Evolutionary conservation across 352 stramenopile genomes (phyloP).

Genomic region (Bremia lactucae): DNA sequence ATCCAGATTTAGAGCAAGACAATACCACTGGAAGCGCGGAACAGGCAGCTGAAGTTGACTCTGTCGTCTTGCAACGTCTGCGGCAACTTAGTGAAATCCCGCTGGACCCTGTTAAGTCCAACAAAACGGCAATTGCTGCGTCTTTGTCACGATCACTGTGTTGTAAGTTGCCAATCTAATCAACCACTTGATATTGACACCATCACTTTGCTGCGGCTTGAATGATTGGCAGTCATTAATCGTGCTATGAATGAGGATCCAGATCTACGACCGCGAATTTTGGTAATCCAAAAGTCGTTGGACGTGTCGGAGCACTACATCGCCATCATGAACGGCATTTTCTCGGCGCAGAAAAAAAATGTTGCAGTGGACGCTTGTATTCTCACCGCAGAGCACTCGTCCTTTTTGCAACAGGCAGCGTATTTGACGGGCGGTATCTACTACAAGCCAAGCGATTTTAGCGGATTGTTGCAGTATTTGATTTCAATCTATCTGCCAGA

Average conservation of each 20-base stretch:
- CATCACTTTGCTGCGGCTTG: background rate
- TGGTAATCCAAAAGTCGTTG: slow-evolving; percentile 74
- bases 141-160: slow-evolving; percentile 71
- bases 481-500: slow-evolving; percentile 82
- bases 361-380: slow-evolving; percentile 79
- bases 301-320: slow-evolving; percentile 85
- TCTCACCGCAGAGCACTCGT: slow-evolving; percentile 58
- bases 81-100: slow-evolving; percentile 39
- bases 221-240: slow-evolving; percentile 61
- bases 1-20: slow-evolving; percentile 50
- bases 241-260: slow-evolving; percentile 67
- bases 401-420: slow-evolving; percentile 81
- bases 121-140: slow-evolving; percentile 59
- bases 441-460: slow-evolving; percentile 69
- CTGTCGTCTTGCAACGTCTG: slow-evolving; percentile 57
- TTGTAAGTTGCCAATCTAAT: too few relatives aligned
- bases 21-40: slow-evolving; percentile 59
- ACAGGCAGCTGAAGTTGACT: slow-evolving; percentile 63
- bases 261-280: slow-evolving; percentile 67
- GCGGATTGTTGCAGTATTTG: slow-evolving; percentile 71
- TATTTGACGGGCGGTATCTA: slow-evolving; percentile 83
- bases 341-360: slow-evolving; percentile 82
- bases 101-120: slow-evolving; percentile 41
- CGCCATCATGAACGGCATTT: slow-evolving; percentile 86
- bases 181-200: slow-evolving; percentile 9